Conservation (phyloP, 306 rosid genomes). For the Inga oerstediana region DNA sequence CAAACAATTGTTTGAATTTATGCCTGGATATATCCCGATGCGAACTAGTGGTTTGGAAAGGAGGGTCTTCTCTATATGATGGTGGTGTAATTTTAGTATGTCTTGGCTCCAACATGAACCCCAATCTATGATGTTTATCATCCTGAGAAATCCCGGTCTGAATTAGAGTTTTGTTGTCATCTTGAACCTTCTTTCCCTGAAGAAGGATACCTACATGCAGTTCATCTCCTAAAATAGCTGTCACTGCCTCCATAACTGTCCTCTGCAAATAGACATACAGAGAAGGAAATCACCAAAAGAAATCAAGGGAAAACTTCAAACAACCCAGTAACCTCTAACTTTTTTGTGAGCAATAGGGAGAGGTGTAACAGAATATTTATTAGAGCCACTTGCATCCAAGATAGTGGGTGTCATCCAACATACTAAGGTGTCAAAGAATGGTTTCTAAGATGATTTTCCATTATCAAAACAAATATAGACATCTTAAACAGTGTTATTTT, state of each 20-base stretch:
- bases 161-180: slow-evolving; percentile 67
- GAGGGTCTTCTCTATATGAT: slow-evolving; percentile 40
- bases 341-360: background rate
- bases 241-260: slow-evolving; percentile 71
- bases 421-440: background rate
- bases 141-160: slow-evolving; percentile 78
- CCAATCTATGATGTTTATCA: slow-evolving; percentile 59
- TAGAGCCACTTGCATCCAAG: background rate
- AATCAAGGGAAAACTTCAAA: background rate
- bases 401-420: background rate
- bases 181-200: slow-evolving; percentile 75
- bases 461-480: background rate
- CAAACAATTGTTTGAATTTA: slow-evolving; percentile 13
- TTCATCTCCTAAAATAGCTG: slow-evolving; percentile 69
- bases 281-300: slow-evolving; percentile 5
- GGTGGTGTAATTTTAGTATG: slow-evolving; percentile 42
- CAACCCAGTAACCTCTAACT: background rate
- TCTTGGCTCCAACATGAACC: slow-evolving; percentile 74
- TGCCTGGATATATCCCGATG: slow-evolving; percentile 52
- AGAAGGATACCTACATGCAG: slow-evolving; percentile 75
- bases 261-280: slow-evolving; percentile 40
- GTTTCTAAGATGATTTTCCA: background rate
- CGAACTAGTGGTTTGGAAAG: slow-evolving; percentile 36
- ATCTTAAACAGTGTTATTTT: background rate
- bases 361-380: background rate